Base-by-base conservation (phyloP, 208 protist species). In the Endotrypanum monterogeii region DNA sequence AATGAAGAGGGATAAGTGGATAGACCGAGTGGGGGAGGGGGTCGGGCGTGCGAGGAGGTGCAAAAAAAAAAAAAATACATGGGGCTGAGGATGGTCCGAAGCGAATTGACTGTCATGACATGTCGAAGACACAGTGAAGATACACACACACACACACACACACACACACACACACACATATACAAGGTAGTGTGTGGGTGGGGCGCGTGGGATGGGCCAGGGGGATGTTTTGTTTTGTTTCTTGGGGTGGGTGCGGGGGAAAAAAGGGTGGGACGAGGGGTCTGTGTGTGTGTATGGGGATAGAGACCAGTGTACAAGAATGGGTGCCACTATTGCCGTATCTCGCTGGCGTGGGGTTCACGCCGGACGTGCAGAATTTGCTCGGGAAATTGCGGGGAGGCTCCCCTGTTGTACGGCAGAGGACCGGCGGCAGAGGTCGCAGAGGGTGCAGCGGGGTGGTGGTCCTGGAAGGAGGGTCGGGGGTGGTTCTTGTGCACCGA, bases 331-430 rank as follows among this genome's bases (percentile, higher is more conserved):
- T n/a, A 37, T 9, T 39, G 12, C 44, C 23, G 32, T 28, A 28
- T 5, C 1, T 16, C 44, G 7, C 25, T 18, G 6, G 32, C 56
- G 25, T 62, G 46, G 41, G 61, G 71, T 32, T 68, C 71, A 60
- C 61, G 61, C 60, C 62, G 71, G 20, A 54, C 25, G 16, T 37
- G 58, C 44, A 54, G 8, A 58, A 76, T 61, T 61, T 58, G 58
- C 44, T 28, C 71, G n/a, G 37, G 71, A 16, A 61, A 44, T 55
- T 37, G 23, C 9, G 46, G 1, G 32, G n/a, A n/a, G n/a, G n/a
- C n/a, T n/a, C 9, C 30, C 48, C 14, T 37, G 44, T 44, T 8
- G 3, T 56, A 65, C 58, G 32, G 58, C 58, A 46, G 14, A 23
- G 61, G 39, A 28, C 32, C 50, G 50, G 41, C n/a, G 6, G 65